A percentile compares a stretch with the other conserved stretches of the same genome.
Evolutionary conservation across 768 basidiomycete species (phyloP).

Genomic region (Kwoniella europaea): DNA sequence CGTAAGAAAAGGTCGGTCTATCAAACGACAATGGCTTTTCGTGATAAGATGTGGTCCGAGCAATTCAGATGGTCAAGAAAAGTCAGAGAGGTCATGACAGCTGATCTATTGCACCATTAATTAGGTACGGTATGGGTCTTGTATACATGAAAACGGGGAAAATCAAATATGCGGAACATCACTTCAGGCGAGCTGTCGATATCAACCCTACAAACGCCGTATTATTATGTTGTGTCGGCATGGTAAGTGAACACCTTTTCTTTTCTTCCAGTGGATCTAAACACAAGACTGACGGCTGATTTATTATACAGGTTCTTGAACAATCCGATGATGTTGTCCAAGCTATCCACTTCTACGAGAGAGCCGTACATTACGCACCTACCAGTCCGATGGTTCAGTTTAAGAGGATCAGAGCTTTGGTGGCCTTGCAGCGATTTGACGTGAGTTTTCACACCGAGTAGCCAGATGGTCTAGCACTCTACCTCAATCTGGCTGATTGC

Average conservation of each 20-base stretch:
- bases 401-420: conserved; percentile 87
- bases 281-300: neutral
- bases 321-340: conserved; percentile 75
- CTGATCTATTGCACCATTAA: neutral
- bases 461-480: too few relatives aligned
- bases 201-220: conserved; percentile 96
- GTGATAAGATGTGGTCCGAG: too few relatives aligned
- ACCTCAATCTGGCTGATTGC: too few relatives aligned
- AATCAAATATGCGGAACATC: conserved; percentile 90
- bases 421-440: conserved; percentile 79
- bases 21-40: too few relatives aligned
- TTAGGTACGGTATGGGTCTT: conserved; percentile 96
- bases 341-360: conserved; percentile 79
- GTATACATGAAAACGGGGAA: conserved; percentile 96
- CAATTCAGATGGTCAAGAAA: too few relatives aligned
- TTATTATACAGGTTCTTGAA: conserved; percentile 74
- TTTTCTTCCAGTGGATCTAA: neutral
- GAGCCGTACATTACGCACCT: conserved; percentile 77
- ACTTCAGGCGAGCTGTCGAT: conserved; percentile 86
- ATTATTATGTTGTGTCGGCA: conserved; percentile 92
- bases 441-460: conserved; percentile 62
- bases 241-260: conserved; percentile 67
- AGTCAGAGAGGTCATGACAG: too few relatives aligned
- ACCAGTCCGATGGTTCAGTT: conserved; percentile 93
- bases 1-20: too few relatives aligned